Evolutionary conservation across 495 filamentous ascomycete genomes (phyloP), one percentile per base, ranked within the genome.

Genomic region (Aspergillus saccharolyticus): DNA sequence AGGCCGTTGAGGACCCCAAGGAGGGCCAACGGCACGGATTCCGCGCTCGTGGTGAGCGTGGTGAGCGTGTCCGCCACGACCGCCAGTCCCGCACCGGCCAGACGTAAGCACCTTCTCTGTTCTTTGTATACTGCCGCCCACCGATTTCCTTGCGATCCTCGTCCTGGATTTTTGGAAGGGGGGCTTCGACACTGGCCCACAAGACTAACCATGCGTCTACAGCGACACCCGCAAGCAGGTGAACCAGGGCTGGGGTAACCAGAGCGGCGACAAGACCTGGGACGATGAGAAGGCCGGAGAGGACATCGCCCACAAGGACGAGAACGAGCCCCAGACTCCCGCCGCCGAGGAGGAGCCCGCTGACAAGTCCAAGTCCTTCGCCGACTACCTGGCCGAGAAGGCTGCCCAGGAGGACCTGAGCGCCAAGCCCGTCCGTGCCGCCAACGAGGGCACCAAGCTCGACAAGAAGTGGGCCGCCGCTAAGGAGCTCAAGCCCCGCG

Each of bases 181-280:
- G n/a, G n/a, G n/a, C n/a, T n/a, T n/a, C n/a, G n/a, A n/a, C n/a
- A n/a, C n/a, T n/a, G n/a, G n/a, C n/a, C 5, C 12, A 39, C 33
- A 39, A 56, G 30, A 42, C 42, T 28, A 20, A 63, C 63, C 61
- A 60, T 54, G 14, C 24, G 25, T 24, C 24, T 54, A 50, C 45
- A 89, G 91, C 63, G 91, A 95, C 64, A 88, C 91, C 66, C 89
- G 90, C 67, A 98, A 97, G 85, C 89, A 96, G 77, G 86, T 89
- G 65, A 85, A 83, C 68, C 89, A 90, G 69, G 88, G 89, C 60
- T 98, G 94, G 94, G 94, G 91, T 65, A 87, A 79, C 68, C 80
- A 80, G 54, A 86, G 86, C 67, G 94, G 91, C 70, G 76, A 84
- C 25, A 87, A 83, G 66, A 88, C 91, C 74, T 87, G 84, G 74